Conservation (phyloP, 1,139 yeast genomes). For the Ogataea hybrid region DNA sequence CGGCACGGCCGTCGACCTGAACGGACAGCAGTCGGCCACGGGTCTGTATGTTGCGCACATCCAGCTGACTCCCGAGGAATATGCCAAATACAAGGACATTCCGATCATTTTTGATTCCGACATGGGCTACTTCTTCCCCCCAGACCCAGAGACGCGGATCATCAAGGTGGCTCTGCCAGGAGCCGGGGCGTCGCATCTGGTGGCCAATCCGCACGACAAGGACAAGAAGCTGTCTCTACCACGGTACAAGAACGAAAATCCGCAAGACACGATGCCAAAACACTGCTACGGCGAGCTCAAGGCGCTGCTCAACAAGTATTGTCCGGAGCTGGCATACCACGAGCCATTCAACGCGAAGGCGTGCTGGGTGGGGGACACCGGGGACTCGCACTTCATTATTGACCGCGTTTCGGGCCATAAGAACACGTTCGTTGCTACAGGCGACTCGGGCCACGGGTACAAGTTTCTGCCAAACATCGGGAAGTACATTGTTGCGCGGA, state of each 20-base stretch:
- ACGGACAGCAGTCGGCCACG: conserved; percentile 37
- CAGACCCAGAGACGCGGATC: conserved; percentile 38
- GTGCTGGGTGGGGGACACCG: conserved; percentile 50
- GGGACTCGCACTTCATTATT: conserved; percentile 41
- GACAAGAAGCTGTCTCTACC: conserved; percentile 34
- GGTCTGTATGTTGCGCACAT: conserved; percentile 40
- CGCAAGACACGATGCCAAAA: conserved; percentile 39
- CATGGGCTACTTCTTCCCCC: conserved; percentile 48
- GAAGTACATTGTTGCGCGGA: conserved; percentile 33
- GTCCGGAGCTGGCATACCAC: conserved; percentile 41
- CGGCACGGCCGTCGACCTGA: conserved; percentile 32
- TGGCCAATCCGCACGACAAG: conserved; percentile 29
- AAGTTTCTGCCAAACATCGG: conserved; percentile 46
- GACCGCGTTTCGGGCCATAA: conserved; percentile 38
- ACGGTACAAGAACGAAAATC: conserved; percentile 34
- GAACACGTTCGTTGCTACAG: conserved; percentile 40
- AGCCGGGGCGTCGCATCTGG: conserved; percentile 35
- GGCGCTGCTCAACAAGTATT: conserved; percentile 29
- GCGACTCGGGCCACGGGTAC: conserved; percentile 46
- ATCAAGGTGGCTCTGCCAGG: conserved; percentile 42
- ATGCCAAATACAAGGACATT: conserved; percentile 30
- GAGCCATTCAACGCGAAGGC: conserved; percentile 36
- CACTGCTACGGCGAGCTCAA: conserved; percentile 31
- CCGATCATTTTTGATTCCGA: conserved; percentile 42
- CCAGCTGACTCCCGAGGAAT: conserved; percentile 32